Conservation (phyloP, 352 stramenopile genomes). For the Globisporangium megalacanthum region DNA sequence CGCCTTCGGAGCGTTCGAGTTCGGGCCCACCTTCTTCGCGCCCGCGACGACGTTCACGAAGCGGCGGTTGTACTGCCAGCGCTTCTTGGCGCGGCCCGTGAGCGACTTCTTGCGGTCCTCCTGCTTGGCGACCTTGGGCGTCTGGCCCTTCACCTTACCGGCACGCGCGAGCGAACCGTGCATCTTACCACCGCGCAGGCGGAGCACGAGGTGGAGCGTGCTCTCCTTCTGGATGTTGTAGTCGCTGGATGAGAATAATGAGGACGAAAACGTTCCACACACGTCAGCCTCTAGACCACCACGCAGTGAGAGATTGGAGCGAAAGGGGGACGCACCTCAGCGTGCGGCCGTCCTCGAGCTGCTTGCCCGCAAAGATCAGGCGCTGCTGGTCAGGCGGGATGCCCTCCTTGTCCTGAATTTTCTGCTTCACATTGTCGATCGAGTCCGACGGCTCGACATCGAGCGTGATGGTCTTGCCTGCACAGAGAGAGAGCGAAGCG, state of each 20-base stretch:
- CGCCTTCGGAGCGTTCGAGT: constrained; percentile 97
- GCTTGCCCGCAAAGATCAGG: constrained; percentile 84
- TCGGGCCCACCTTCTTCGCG: constrained; percentile 97
- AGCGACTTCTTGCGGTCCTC: constrained; percentile 98
- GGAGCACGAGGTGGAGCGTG: constrained; percentile 95
- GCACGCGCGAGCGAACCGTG: constrained; percentile 99
- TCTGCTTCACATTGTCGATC: constrained; percentile 95
- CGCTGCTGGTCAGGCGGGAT: constrained; percentile 92
- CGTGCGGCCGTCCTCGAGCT: constrained; percentile 89
- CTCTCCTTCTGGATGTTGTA: constrained; percentile 97
- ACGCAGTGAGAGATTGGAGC: too few species aligned
- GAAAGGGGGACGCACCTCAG: constrained; percentile 26
- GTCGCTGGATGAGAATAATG: constrained; percentile 72
- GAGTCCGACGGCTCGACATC: constrained; percentile 90
- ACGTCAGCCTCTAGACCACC: neutral
- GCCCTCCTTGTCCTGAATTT: constrained; percentile 91
- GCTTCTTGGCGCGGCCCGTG: constrained; percentile 98
- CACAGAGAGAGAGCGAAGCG: constrained; percentile 13
- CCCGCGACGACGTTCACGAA: constrained; percentile 99
- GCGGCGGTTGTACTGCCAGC: constrained; percentile 99
- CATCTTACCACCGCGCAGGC: constrained; percentile 96
- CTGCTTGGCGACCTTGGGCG: constrained; percentile 98
- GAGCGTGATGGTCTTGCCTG: constrained; percentile 88
- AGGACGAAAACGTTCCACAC: neutral
- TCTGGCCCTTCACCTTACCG: constrained; percentile 99